Evolutionary conservation across 2,329 filamentous ascomycete genomes (phyloP), one percentile per base, ranked within the genome.

Genomic region (Catunica adiposa): DNA sequence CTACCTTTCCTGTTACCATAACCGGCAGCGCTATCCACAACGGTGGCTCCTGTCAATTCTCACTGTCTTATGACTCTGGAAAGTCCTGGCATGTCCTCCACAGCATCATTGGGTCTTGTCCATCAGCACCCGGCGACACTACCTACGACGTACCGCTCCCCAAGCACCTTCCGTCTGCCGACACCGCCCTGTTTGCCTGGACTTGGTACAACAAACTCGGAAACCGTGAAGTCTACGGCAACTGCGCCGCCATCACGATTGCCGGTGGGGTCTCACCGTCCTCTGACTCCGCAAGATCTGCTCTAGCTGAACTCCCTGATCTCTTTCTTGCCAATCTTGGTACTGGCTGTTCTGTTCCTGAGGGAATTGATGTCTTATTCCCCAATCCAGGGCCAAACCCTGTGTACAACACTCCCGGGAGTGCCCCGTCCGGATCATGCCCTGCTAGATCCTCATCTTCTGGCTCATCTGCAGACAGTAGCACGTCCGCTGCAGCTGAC

Each of bases 181-280:
- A 61, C 58, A 61, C 51, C 69, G 77, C 75, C 6, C 64, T 83
- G 1, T 68, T 84, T 11, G 74, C 74, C 1, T 84, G 81, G 81
- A 77, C 75, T 2, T 79, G 76, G 77, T 79, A 80, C 66, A 82
- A 82, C 66, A 72, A 73, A 58, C 61, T 79, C 25, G 80, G 80
- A 1, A 82, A 82, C 62, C 71, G 80, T 17, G 80, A 84, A 63
- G 81, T 83, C 74, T 85, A 84, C 69, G 82, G 82, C 77, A 81
- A 83, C 65, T 84, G 80, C 61, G 80, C 79, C 0, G 72, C 74
- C 5, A 72, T 83, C 25, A 71, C 71, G n/a, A 75, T 82, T 48
- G 54, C 59, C 1, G 61, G 61, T 2, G 61, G 61, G 17, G 29
- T 34, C 29, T 34, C 29, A 5, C 42, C 20, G 1, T 48, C 47